Evolutionary conservation across 2,329 filamentous ascomycete species (phyloP).

Genomic region (Epichloe typhina): DNA sequence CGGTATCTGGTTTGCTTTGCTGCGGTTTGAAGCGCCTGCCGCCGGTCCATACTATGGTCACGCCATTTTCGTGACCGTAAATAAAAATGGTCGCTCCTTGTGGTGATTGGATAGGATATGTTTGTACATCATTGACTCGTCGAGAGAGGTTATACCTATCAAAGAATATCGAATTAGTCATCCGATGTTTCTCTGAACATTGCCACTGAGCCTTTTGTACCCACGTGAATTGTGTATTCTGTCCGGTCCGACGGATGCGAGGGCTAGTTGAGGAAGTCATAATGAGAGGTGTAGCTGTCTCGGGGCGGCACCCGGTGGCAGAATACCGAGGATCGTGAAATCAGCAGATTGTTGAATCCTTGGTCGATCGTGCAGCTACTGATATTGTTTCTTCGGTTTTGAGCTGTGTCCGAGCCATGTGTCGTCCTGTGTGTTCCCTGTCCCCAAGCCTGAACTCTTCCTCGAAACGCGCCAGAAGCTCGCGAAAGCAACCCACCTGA

Average conservation of each 20-base stretch:
- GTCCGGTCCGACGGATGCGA: conserved; percentile 32
- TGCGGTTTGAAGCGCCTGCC: conserved; percentile 43
- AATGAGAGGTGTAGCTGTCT: conserved; percentile 2
- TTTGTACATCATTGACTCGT: conserved; percentile 45
- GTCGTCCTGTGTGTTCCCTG: not conserved
- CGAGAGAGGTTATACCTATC: conserved; percentile 45
- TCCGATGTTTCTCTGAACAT: too few species aligned
- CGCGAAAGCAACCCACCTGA: not conserved
- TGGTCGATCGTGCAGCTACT: not conserved
- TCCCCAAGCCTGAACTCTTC: not conserved
- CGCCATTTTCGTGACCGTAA: conserved; percentile 50
- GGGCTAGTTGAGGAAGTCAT: conserved; percentile 24
- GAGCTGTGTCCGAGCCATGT: not conserved
- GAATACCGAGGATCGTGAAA: not conserved
- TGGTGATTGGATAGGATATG: conserved; percentile 47
- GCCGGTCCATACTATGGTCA: conserved; percentile 49
- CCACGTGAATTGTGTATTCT: conserved; percentile 37
- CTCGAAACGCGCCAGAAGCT: not conserved
- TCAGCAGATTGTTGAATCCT: not conserved
- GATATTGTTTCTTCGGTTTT: not conserved
- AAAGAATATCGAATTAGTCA: not conserved
- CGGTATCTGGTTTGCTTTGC: conserved; percentile 18
- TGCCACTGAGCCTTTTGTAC: conserved; percentile 6
- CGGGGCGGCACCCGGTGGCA: conserved; percentile 5
- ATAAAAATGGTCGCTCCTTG: conserved; percentile 51